Base-by-base conservation (phyloP, 768 basidiomycete genomes). In the Agaricus sinodeliciosus region DNA sequence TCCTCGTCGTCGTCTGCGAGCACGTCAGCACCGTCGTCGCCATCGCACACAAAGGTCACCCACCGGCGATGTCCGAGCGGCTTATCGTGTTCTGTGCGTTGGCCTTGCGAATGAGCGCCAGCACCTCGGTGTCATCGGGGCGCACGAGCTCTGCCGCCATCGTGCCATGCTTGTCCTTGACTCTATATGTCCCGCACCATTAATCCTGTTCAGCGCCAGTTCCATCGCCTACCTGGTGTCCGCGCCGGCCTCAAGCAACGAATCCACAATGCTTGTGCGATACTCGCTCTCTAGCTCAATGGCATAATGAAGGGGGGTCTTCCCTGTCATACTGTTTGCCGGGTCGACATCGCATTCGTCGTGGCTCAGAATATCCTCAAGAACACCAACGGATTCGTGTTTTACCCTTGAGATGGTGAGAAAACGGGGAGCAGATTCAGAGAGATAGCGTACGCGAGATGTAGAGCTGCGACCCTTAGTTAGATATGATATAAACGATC, bases 271-370 rank as follows among this genome's bases (percentile, higher is more conserved):
- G 43, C 72, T 67, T 44, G 66, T 62, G 43, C 87, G 68, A 18
- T 82, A 63, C 26, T 81, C 85, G 1, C 64, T 65, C 31, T 79
- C 70, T 41, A 87, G 65, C 56, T 69, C 67, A 7, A 86, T 66
- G 7, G 88, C 90, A 22, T 90, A 75, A 65, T 92, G 90, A 13
- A 94, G 72, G 3, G 91, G 91, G 0, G 91, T 93, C 6, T 82
- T 81, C 8, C 76, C 76, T 44, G 85, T 82, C 26, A 86, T 62
- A 16, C 75, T 74, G 67, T 92, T 92, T 60, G 79, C 72, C 15
- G 82, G 80, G 64, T 94, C 90, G 47, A 91, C 88, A 61, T 92
- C 90, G 69, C 89, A 91, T 3, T 75, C 78, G 9, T 90, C 87
- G 60, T 82, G 73, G 4, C 78, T 79, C 31, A 94, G 75, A 58